A percentile compares a stretch with the other conserved stretches of the same genome.
Conservation (phyloP, 1,284 basidiomycete genomes). For the Coniophora puteana region DNA sequence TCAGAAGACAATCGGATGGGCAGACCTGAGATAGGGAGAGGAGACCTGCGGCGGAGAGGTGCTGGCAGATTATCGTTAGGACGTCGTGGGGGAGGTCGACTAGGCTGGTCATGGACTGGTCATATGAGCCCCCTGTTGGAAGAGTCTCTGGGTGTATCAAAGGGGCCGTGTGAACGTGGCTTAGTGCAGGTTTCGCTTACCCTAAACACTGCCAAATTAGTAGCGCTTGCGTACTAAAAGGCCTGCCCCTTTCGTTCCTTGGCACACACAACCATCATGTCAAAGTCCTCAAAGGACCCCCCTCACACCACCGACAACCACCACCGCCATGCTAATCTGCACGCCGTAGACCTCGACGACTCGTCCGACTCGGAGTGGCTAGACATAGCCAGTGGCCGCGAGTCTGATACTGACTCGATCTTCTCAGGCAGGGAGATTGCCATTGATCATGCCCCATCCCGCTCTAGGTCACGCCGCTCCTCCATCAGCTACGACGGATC, state of each 20-base stretch:
- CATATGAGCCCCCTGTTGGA: constrained; percentile 6
- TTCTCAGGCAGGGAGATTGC: constrained; percentile 53
- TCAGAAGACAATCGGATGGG: constrained; percentile 6
- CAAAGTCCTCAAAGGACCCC: no score
- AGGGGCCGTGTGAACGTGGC: constrained; percentile 8
- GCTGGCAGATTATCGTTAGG: constrained; percentile 28
- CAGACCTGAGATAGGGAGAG: constrained; percentile 47
- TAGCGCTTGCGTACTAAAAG: constrained; percentile 13
- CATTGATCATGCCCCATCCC: constrained; percentile 46
- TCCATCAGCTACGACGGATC: constrained; percentile 65
- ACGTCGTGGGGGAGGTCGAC: constrained; percentile 37
- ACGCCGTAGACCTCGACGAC: constrained; percentile 58
- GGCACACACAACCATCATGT: constrained; percentile 31
- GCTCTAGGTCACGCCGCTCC: constrained; percentile 59
- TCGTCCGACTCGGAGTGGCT: constrained; percentile 79
- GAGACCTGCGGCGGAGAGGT: constrained; percentile 36
- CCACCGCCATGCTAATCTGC: constrained; percentile 23
- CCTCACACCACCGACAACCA: constrained; percentile 15
- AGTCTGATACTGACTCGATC: constrained; percentile 66
- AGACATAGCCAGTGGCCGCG: constrained; percentile 61
- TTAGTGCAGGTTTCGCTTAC: constrained; percentile 5
- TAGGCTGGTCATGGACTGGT: constrained; percentile 7
- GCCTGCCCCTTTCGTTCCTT: constrained; percentile 24
- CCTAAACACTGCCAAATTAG: constrained; percentile 10
- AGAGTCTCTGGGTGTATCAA: constrained; percentile 8